Conservation (phyloP, 2,329 filamentous ascomycete species). For the Paecilomyces variotii region DNA sequence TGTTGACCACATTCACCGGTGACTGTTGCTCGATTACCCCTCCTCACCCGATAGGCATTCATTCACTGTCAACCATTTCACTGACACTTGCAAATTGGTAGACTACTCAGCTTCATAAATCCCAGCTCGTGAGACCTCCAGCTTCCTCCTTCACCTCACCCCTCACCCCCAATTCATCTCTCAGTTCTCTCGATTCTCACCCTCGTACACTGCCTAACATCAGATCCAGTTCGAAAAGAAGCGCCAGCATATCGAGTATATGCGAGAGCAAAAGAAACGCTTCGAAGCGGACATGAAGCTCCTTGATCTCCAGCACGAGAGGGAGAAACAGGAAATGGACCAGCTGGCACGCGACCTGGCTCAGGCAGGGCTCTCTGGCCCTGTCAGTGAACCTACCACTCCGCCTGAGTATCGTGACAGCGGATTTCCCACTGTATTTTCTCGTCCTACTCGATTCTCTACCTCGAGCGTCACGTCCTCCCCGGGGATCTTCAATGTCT, state of each 20-base stretch:
- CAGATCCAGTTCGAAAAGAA: slow-evolving; percentile 76
- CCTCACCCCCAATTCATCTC: slow-evolving; percentile 4
- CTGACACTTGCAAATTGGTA: slow-evolving; percentile 7
- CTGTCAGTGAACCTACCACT: slow-evolving; percentile 91
- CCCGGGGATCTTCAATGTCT: slow-evolving; percentile 64
- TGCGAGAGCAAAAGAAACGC: slow-evolving; percentile 78
- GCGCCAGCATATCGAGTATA: slow-evolving; percentile 81
- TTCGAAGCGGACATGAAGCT: slow-evolving; percentile 91
- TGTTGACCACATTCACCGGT: background rate
- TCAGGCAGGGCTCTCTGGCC: slow-evolving; percentile 52
- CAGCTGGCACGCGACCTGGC: slow-evolving; percentile 75
- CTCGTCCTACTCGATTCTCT: slow-evolving; percentile 80
- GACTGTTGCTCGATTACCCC: slow-evolving; percentile 1
- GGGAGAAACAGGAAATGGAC: slow-evolving; percentile 74
- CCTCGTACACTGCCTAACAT: slow-evolving; percentile 1
- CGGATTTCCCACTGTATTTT: slow-evolving; percentile 71
- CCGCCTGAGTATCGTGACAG: slow-evolving; percentile 86
- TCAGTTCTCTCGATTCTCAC: slow-evolving; percentile 9
- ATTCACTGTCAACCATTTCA: slow-evolving; percentile 1
- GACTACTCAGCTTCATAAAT: slow-evolving; percentile 18
- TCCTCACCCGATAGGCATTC: background rate
- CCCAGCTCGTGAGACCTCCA: slow-evolving; percentile 14
- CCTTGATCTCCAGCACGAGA: slow-evolving; percentile 74
- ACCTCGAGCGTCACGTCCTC: slow-evolving; percentile 80
- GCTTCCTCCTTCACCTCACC: background rate